phyloP scores from a whole-genome alignment of 164 flowering plant species.

The Brasenia schreberi region DNA sequence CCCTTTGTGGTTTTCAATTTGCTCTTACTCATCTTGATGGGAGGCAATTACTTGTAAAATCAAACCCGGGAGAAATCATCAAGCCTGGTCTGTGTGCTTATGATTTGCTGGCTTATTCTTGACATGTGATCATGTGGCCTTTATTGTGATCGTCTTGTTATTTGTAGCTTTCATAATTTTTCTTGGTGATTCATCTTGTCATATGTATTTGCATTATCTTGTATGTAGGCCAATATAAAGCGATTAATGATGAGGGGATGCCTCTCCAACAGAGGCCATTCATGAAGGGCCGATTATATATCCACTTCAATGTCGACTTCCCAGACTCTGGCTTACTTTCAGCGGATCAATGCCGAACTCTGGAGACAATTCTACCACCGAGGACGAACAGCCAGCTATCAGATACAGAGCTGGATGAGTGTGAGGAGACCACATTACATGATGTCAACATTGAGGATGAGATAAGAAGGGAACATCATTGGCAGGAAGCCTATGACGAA shows the following conservation, averaged over 20 bases:
- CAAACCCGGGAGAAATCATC: slow-evolving; percentile 52
- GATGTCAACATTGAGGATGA: slow-evolving; percentile 58
- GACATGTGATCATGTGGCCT: too few relatives aligned
- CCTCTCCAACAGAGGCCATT: slow-evolving; percentile 54
- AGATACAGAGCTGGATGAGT: slow-evolving; percentile 41
- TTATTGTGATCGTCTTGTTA: too few relatives aligned
- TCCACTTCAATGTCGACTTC: slow-evolving; percentile 48
- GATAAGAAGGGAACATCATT: slow-evolving; percentile 37
- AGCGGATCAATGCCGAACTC: slow-evolving; percentile 25
- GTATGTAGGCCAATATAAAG: slow-evolving; percentile 40
- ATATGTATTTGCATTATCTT: too few relatives aligned
- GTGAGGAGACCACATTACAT: slow-evolving; percentile 55
- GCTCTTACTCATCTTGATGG: slow-evolving; percentile 39
- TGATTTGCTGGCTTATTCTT: neutral
- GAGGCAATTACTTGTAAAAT: slow-evolving; percentile 56
- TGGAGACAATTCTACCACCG: slow-evolving; percentile 29
- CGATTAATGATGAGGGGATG: slow-evolving; percentile 65
- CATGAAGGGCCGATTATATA: slow-evolving; percentile 51
- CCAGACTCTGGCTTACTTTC: slow-evolving; percentile 21
- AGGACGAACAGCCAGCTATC: slow-evolving; percentile 14
- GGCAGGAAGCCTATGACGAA: slow-evolving; percentile 40
- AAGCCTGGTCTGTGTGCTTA: slow-evolving; percentile 34
- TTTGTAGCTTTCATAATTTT: too few relatives aligned
- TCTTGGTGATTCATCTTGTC: too few relatives aligned
- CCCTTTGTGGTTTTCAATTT: slow-evolving; percentile 63